Evolutionary conservation across 768 basidiomycete species (phyloP).

Genomic region (Podaxis mareebaensis): DNA sequence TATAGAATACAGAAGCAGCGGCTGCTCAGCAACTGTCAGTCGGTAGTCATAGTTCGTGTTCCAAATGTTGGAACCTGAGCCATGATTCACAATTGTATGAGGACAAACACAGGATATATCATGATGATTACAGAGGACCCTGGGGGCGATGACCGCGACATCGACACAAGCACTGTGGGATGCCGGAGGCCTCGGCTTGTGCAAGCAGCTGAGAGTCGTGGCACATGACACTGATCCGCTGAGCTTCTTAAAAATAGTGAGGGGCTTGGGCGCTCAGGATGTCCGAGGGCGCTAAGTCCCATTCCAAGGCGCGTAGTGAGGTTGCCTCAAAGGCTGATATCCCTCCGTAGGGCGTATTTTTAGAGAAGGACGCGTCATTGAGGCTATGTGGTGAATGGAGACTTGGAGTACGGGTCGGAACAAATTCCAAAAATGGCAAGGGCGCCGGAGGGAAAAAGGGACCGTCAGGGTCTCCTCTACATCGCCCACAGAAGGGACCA

Average conservation of each 20-base stretch:
- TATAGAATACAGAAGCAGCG: neutral
- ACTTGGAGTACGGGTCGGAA: neutral
- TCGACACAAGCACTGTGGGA: neutral
- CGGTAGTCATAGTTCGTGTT: neutral
- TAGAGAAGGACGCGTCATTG: neutral
- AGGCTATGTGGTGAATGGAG: neutral
- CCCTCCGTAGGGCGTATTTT: too few species aligned
- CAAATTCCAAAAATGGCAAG: neutral
- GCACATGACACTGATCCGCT: slow-evolving; percentile 4
- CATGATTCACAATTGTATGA: neutral
- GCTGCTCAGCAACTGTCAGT: neutral
- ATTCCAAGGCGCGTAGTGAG: neutral
- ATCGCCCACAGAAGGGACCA: neutral
- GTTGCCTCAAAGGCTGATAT: too few species aligned
- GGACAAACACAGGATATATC: neutral
- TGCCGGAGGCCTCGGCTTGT: neutral
- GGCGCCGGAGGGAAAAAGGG: neutral
- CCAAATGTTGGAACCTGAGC: neutral
- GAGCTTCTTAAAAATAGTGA: neutral
- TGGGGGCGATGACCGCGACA: neutral
- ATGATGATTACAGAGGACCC: neutral
- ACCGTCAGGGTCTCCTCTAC: neutral
- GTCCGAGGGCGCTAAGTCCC: neutral
- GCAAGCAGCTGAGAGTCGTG: neutral
- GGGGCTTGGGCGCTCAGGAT: neutral